Base-by-base conservation (phyloP, 225 moss, liverwort and hornwort genomes). In the Pseudisothecium myosuroides region DNA sequence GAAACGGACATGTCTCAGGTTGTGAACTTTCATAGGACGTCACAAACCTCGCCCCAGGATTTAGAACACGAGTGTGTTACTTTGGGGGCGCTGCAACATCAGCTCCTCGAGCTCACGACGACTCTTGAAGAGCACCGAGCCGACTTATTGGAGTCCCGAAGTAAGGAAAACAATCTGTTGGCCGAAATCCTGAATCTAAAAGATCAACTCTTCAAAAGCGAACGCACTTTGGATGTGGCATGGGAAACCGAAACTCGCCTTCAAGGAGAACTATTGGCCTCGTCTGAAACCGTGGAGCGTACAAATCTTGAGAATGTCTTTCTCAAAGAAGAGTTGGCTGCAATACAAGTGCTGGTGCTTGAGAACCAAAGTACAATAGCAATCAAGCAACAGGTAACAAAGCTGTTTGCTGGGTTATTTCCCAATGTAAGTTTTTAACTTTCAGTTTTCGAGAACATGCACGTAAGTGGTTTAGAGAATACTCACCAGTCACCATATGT, bases 301-400 rank as follows among this genome's bases (percentile, higher is more conserved):
- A 73, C 68, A 21, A 49, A 75, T 67, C 54, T 81, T 63, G 92
- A 92, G 74, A 90, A 84, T 24, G 85, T 78, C 9, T 50, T 43
- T 61, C 55, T 91, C 7, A 91, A 87, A 64, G 68, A 88, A 77
- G 78, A 91, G 79, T 41, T 94, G 59, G 87, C 87, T 73, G 62
- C 80, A 17, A 14, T 81, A 10, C 85, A 85, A 56, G 68, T 22
- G 37, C 41, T 88, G 56, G 41, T 89, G 60, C 59, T 88, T 52
- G 92, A 89, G 41, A 88, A 94, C 23, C 90, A 89, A 81, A 89
- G 55, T n/a, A 41, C 73, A 15, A 34, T 88, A 47, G 62, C 80
- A 37, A 49, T 34, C 31, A 79, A 82, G 79, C 87, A 93, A 80
- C 67, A 83, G 90, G 93, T 92, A 79, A 80, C 36, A 27, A 49